Conservation (phyloP, 2,329 filamentous ascomycete genomes). For the Penicillium brevicompactum region DNA sequence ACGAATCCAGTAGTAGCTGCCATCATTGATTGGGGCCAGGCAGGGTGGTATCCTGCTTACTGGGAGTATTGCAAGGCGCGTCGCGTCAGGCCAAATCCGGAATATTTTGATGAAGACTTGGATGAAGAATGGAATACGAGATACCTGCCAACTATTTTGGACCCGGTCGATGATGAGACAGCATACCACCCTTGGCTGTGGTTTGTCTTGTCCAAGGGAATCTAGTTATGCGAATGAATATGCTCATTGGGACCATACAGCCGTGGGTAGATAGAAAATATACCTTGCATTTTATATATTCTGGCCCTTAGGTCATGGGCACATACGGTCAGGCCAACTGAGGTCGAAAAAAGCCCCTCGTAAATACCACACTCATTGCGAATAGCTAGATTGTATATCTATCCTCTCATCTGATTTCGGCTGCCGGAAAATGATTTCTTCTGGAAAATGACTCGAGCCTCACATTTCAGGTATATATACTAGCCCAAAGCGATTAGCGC, state of each 20-base stretch:
- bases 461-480: neutral
- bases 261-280: neutral
- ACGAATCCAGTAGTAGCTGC: slow-evolving; percentile 5
- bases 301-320: too few species aligned
- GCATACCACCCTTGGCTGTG: slow-evolving; percentile 38
- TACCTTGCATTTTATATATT: neutral
- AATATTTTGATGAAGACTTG: slow-evolving; percentile 23
- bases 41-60: too few species aligned
- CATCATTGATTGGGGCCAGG: too few species aligned
- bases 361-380: too few species aligned
- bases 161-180: slow-evolving; percentile 34
- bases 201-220: slow-evolving; percentile 27
- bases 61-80: slow-evolving; percentile 22
- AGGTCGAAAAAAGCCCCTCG: too few species aligned
- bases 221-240: slow-evolving; percentile 26
- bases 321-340: too few species aligned
- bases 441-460: too few species aligned
- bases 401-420: too few species aligned
- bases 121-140: slow-evolving; percentile 34
- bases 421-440: too few species aligned
- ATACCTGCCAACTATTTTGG: slow-evolving; percentile 35
- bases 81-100: slow-evolving; percentile 21
- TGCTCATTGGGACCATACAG: slow-evolving; percentile 3
- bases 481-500: neutral
- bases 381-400: too few species aligned